Conservation (phyloP, 371 early-diverging fungal species). For the Polyrhizophydium stewartii region DNA sequence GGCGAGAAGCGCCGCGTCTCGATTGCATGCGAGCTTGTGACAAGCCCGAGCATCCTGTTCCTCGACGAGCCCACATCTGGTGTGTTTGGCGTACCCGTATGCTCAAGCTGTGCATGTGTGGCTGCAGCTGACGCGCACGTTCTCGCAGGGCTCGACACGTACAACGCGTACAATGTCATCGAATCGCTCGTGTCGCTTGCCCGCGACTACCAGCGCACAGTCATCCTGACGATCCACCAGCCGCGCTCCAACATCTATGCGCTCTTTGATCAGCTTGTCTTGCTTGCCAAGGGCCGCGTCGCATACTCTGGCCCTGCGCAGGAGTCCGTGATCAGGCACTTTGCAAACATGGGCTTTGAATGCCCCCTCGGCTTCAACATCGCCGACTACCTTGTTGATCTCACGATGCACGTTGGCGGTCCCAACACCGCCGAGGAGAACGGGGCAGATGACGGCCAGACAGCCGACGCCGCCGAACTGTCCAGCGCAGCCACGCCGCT, state of each 20-base stretch:
- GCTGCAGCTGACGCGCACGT: constrained; percentile 70
- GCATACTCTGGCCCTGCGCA: constrained; percentile 68
- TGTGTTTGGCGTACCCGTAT: constrained; percentile 14
- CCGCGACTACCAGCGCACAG: constrained; percentile 78
- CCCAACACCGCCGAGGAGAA: neutral
- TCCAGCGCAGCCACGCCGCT: neutral
- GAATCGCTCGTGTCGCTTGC: constrained; percentile 83
- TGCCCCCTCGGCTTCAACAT: constrained; percentile 92
- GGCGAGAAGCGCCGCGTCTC: constrained; percentile 95
- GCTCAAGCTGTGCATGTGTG: neutral
- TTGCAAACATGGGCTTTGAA: constrained; percentile 21
- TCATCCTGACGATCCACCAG: constrained; percentile 97
- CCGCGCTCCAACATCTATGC: constrained; percentile 92
- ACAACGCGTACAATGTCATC: constrained; percentile 93
- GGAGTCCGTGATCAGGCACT: constrained; percentile 26
- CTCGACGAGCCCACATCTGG: constrained; percentile 83
- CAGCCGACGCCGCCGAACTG: neutral
- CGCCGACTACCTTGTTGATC: constrained; percentile 74
- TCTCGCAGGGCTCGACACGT: constrained; percentile 68
- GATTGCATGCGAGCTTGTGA: constrained; percentile 89
- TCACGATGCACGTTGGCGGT: constrained; percentile 35
- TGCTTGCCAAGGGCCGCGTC: constrained; percentile 76
- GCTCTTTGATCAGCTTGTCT: constrained; percentile 83
- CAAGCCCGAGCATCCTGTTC: constrained; percentile 68
- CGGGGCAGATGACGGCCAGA: neutral